Base-by-base conservation (phyloP, 805 yeast genomes). In the Kazachstania bromeliacearum region DNA sequence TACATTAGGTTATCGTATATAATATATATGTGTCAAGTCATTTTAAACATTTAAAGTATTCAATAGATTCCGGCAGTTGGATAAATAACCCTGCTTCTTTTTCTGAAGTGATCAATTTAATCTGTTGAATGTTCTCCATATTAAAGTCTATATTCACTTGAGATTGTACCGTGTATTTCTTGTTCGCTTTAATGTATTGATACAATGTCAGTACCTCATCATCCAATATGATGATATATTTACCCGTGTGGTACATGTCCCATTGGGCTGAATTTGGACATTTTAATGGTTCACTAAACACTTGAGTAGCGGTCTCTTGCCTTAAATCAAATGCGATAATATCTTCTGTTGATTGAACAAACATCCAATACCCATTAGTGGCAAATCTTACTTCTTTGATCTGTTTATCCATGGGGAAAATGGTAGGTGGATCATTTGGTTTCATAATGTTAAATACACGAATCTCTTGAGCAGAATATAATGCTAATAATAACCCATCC, bases 401-500 rank as follows among this genome's bases (percentile, higher is more conserved):
- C 5, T 36, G 33, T 1, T 41, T 45, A 3, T 40, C 44, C 3
- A 18, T 32, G 9, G 37, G 34, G 12, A 45, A 37, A 12, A 31
- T 23, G 9, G 46, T 46, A 3, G 50, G 43, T 2, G 24, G 23
- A 9, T 39, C 47, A 8, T 25, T 13, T 12, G 49, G 42, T 7
- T 42, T 33, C 7, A 39, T 31, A n/a, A 54, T 16, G 34, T 47
- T 45, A 8, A 35, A 26, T 3, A 51, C 34, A 9, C 38, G 28
- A 14, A 52, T 26, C 4, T 34, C 19, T 13, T 27, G 16, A 6
- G 18, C 29, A 18, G 34, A 34, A 6, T 34, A 46, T 19, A 55
- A 31, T 5, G 64, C 63, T 7, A 64, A 30, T 16, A 64, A 34
- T 3, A 55, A 33, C 4, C 70, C 69, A 44, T 66, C 70, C 27